Conservation (phyloP, 2,329 filamentous ascomycete genomes). For the Westerdykella sp. region DNA sequence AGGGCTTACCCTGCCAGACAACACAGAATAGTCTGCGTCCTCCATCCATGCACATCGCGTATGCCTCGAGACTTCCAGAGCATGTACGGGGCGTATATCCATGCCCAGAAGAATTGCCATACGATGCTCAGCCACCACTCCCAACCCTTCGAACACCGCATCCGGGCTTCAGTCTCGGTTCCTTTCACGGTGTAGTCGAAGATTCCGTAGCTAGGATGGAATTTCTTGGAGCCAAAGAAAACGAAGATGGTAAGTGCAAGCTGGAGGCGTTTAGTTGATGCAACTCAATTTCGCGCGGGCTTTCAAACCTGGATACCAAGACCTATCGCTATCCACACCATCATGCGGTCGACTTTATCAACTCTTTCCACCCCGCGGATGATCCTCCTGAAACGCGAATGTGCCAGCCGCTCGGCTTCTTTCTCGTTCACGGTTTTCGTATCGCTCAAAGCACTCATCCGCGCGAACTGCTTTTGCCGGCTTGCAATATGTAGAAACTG, state of each 20-base stretch:
- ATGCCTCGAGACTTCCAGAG: slow-evolving; percentile 31
- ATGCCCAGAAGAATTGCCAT: slow-evolving; percentile 35
- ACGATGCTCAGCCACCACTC: slow-evolving; percentile 34
- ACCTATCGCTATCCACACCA: slow-evolving; percentile 24
- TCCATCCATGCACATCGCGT: slow-evolving; percentile 30
- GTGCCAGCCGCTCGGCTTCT: slow-evolving; percentile 16
- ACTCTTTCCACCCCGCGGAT: slow-evolving; percentile 17
- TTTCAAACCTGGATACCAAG: slow-evolving; percentile 20
- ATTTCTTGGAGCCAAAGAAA: slow-evolving; percentile 29
- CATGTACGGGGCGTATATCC: slow-evolving; percentile 32
- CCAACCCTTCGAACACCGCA: slow-evolving; percentile 29
- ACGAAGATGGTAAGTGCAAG: slow-evolving; percentile 23
- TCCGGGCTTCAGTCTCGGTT: slow-evolving; percentile 16
- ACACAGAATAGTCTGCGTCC: slow-evolving; percentile 29
- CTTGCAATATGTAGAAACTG: slow-evolving; percentile 30
- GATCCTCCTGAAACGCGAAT: slow-evolving; percentile 22
- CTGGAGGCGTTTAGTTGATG: slow-evolving; percentile 4
- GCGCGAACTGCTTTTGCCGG: slow-evolving; percentile 28
- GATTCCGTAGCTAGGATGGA: slow-evolving; percentile 27
- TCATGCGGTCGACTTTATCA: slow-evolving; percentile 22
- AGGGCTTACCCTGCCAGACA: slow-evolving; percentile 26
- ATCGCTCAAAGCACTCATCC: slow-evolving; percentile 20
- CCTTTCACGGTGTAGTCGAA: slow-evolving; percentile 25
- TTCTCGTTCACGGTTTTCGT: slow-evolving; percentile 18
- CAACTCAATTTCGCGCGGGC: not conserved